These are phyloP conservation scores for Maudiozyma serrabonitensis DNA, from an alignment of 805 yeast species.

Conservation along the genomic window DNA sequence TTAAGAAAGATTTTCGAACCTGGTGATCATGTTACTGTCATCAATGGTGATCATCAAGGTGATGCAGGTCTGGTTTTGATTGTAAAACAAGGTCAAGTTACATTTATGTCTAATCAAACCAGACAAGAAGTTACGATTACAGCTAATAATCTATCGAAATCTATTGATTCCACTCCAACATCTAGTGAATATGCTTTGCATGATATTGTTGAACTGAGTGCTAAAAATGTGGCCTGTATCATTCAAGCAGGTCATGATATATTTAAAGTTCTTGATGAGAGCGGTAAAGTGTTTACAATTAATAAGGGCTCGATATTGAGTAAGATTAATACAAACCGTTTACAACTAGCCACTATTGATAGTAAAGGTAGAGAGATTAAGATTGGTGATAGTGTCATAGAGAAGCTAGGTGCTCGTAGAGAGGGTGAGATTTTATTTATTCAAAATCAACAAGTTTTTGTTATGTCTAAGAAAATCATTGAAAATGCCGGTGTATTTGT, in stretches of 20 bases:
- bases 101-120: conserved; percentile 82
- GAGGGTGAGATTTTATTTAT: conserved; percentile 85
- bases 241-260: conserved; percentile 83
- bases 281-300: conserved; percentile 63
- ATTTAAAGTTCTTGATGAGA: conserved; percentile 69
- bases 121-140: conserved; percentile 84
- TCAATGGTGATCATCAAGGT: conserved; percentile 83
- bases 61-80: conserved; percentile 91
- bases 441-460: conserved; percentile 67
- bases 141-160: conserved; percentile 81
- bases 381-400: conserved; percentile 90
- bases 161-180: conserved; percentile 77
- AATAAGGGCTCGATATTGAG: conserved; percentile 77
- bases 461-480: conserved; percentile 65
- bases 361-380: conserved; percentile 73
- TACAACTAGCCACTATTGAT: conserved; percentile 83
- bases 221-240: conserved; percentile 80
- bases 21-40: conserved; percentile 93
- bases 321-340: conserved; percentile 58
- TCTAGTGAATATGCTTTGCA: conserved; percentile 75
- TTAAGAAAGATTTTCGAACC: conserved; percentile 76
- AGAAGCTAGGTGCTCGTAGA: conserved; percentile 70
- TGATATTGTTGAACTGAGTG: conserved; percentile 80
- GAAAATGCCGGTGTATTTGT: conserved; percentile 93
- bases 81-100: conserved; percentile 75